Conservation (phyloP, 2,329 filamentous ascomycete species). For the Pyrenochaeta sp. region DNA sequence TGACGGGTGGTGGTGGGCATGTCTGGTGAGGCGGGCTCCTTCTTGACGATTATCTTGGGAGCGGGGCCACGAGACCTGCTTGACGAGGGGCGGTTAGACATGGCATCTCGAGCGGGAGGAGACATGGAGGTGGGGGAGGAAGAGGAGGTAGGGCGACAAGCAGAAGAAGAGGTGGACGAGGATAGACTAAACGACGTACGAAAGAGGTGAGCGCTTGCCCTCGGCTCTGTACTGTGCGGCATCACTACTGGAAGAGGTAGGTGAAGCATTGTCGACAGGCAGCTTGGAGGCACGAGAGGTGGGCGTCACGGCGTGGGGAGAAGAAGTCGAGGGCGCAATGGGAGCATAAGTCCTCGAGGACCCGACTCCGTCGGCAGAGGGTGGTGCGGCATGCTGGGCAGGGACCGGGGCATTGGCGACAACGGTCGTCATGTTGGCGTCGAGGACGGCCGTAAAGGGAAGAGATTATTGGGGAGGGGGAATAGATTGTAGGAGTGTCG, state of each 20-base stretch:
- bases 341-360: constrained; percentile 53
- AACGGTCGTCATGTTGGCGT: constrained; percentile 55
- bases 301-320: constrained; percentile 48
- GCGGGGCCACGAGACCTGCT: constrained; percentile 62
- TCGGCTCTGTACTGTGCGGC: constrained; percentile 50
- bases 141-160: constrained; percentile 5
- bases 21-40: constrained; percentile 88
- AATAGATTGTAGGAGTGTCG: constrained; percentile 45
- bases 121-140: constrained; percentile 37
- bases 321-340: constrained; percentile 53
- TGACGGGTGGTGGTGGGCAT: constrained; percentile 76
- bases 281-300: constrained; percentile 45
- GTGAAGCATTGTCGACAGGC: constrained; percentile 48
- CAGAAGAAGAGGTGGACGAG: constrained; percentile 30
- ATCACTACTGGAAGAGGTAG: constrained; percentile 49
- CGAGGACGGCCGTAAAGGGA: constrained; percentile 24
- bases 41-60: constrained; percentile 93
- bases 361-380: constrained; percentile 44
- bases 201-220: constrained; percentile 62
- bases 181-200: constrained; percentile 52
- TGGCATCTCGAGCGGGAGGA: constrained; percentile 29
- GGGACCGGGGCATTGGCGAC: constrained; percentile 53
- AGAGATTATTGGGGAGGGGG: constrained; percentile 22
- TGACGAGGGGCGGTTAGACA: constrained; percentile 49
- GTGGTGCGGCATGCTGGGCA: constrained; percentile 48